Percentiles rank a stretch among this genome's conserved stretches.
phyloP scores from a whole-genome alignment of 2,329 filamentous ascomycete genomes.

The Paracoccidioides brasiliensis region DNA sequence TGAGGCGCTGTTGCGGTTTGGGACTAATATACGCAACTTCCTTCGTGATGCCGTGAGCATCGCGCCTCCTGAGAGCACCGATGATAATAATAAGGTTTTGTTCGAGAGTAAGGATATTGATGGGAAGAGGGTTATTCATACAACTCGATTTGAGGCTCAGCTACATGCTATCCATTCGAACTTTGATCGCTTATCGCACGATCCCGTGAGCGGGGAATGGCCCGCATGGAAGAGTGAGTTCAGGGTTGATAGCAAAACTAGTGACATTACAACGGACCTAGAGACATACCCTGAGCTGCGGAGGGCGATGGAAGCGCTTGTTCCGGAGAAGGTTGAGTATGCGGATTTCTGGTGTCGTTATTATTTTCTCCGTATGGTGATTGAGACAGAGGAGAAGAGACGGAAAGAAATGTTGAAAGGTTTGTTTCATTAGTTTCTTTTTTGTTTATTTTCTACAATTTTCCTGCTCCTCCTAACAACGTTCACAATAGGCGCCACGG shows the following conservation, averaged over 20 bases:
- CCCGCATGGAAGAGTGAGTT: constrained; percentile 60
- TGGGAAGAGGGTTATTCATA: constrained; percentile 88
- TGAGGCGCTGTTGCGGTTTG: constrained; percentile 84
- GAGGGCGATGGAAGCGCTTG: constrained; percentile 82
- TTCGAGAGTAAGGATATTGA: constrained; percentile 88
- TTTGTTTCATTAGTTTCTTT: constrained; percentile 30
- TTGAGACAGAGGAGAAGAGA: constrained; percentile 84
- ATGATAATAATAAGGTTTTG: constrained; percentile 49
- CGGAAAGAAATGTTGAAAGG: constrained; percentile 83
- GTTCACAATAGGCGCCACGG: constrained; percentile 19
- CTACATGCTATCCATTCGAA: constrained; percentile 88
- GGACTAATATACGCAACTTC: constrained; percentile 78
- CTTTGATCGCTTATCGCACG: constrained; percentile 66
- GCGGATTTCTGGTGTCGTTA: constrained; percentile 85
- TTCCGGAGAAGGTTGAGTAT: constrained; percentile 88
- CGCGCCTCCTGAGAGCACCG: constrained; percentile 50
- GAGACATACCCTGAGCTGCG: constrained; percentile 77
- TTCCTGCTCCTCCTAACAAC: neutral
- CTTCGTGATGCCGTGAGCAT: constrained; percentile 82
- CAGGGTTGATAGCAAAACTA: constrained; percentile 71
- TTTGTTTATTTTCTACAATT: neutral
- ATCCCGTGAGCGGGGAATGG: constrained; percentile 65
- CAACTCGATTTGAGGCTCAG: constrained; percentile 87
- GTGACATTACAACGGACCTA: constrained; percentile 66
- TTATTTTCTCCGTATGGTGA: constrained; percentile 83